Conservation (phyloP, 129 eudicot genomes). For the Lactuca saligna region DNA sequence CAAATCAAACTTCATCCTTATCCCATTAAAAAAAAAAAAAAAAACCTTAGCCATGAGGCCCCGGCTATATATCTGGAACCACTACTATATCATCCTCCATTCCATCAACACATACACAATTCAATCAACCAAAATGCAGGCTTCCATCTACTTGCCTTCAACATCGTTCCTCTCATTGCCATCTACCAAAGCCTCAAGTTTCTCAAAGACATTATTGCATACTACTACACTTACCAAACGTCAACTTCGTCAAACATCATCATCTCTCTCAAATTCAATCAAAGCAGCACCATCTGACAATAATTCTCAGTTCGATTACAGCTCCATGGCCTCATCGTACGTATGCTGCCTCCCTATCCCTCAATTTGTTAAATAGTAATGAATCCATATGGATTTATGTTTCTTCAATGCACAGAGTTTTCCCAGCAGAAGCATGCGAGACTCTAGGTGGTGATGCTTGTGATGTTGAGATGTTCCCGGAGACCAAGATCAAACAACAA, state of each 20-base stretch:
- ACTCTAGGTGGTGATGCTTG: constrained; percentile 63
- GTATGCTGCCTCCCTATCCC: neutral
- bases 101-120: neutral
- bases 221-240: constrained; percentile 19
- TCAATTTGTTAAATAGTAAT: neutral
- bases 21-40: constrained; percentile 3
- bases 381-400: neutral
- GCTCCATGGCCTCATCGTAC: constrained; percentile 52
- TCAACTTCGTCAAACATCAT: neutral
- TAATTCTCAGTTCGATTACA: constrained; percentile 43
- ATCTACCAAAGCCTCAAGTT: constrained; percentile 14
- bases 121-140: constrained; percentile 38
- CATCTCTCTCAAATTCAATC: constrained; percentile 10
- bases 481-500: constrained; percentile 48
- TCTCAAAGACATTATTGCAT: constrained; percentile 16
- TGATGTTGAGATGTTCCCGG: constrained; percentile 58
- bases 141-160: constrained; percentile 33
- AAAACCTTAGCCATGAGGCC: constrained; percentile 34
- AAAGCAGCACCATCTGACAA: constrained; percentile 29
- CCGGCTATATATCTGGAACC: neutral
- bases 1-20: constrained; percentile 33
- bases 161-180: constrained; percentile 22
- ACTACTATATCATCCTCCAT: neutral
- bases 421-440: constrained; percentile 86
- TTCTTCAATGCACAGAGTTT: constrained; percentile 44